Evolutionary conservation across 2,329 filamentous ascomycete species (phyloP).

Genomic region (Aspergillus nomiae): DNA sequence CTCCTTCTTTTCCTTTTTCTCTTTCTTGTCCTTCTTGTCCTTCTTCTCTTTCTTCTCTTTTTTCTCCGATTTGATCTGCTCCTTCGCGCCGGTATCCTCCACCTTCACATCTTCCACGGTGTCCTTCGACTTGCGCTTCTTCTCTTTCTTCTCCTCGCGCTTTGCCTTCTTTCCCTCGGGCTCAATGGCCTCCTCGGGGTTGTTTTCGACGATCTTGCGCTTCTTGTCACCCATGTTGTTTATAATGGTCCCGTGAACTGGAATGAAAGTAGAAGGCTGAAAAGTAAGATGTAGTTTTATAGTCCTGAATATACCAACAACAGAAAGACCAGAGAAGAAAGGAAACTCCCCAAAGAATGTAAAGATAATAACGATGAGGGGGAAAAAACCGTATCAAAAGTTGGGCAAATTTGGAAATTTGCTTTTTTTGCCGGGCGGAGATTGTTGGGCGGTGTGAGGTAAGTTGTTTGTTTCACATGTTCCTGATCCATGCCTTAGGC

Average conservation of each 20-base stretch:
- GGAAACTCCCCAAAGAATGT: not conserved
- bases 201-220: slow-evolving; percentile 40
- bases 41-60: slow-evolving; percentile 32
- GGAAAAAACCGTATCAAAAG: not conserved
- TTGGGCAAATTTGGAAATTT: slow-evolving; percentile 3
- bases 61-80: slow-evolving; percentile 26
- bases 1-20: slow-evolving; percentile 26
- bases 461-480: not conserved
- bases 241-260: not conserved
- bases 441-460: not conserved
- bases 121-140: slow-evolving; percentile 22
- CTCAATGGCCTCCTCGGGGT: slow-evolving; percentile 26
- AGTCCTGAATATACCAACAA: not conserved
- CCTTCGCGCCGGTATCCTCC: slow-evolving; percentile 10
- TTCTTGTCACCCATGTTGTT: slow-evolving; percentile 40
- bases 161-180: slow-evolving; percentile 38
- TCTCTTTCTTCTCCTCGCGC: slow-evolving; percentile 24
- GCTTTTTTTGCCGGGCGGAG: slow-evolving; percentile 4
- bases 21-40: slow-evolving; percentile 29
- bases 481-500: slow-evolving; percentile 6
- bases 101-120: slow-evolving; percentile 7
- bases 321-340: slow-evolving; percentile 1
- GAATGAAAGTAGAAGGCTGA: not conserved
- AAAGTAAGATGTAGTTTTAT: not conserved
- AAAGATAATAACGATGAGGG: not conserved